These are phyloP conservation scores for Pseudocercospora macadamiae DNA, from an alignment of 2,329 filamentous ascomycete genomes.

Conservation along the genomic window DNA sequence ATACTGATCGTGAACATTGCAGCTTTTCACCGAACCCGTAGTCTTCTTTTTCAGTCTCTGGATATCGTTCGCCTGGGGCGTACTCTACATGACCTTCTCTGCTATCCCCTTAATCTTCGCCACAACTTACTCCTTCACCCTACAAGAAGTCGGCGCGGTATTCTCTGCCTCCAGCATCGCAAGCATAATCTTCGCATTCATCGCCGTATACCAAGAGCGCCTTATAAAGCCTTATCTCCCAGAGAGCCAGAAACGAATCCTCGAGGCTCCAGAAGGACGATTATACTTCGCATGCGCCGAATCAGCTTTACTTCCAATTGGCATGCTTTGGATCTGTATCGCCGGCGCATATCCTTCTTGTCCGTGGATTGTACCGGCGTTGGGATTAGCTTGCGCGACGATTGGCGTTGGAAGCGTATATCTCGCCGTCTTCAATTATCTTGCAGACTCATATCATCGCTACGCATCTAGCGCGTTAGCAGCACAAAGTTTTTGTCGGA, in stretches of 20 bases:
- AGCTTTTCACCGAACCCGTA: constrained; percentile 74
- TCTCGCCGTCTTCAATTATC: constrained; percentile 87
- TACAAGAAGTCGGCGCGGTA: constrained; percentile 69
- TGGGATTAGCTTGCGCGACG: constrained; percentile 73
- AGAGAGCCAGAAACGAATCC: constrained; percentile 41
- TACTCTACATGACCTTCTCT: constrained; percentile 82
- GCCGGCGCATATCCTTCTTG: constrained; percentile 60
- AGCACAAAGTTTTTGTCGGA: constrained; percentile 83
- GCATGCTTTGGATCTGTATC: constrained; percentile 81
- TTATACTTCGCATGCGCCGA: constrained; percentile 84
- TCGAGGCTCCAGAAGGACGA: constrained; percentile 68
- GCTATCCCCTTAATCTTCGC: constrained; percentile 78
- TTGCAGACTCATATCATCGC: constrained; percentile 82
- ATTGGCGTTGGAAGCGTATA: constrained; percentile 88
- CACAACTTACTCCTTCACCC: constrained; percentile 67
- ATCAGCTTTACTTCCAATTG: constrained; percentile 73
- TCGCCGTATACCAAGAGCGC: constrained; percentile 55
- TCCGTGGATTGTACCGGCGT: constrained; percentile 72
- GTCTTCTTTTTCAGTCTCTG: constrained; percentile 88
- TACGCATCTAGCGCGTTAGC: constrained; percentile 86
- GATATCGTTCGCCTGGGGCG: constrained; percentile 87
- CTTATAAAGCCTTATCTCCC: constrained; percentile 26
- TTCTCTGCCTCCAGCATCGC: constrained; percentile 73
- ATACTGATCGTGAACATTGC: no score
- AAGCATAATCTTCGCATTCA: constrained; percentile 70